Conservation (phyloP, 371 early-diverging fungal species). For the Rhizopus arrhizus region DNA sequence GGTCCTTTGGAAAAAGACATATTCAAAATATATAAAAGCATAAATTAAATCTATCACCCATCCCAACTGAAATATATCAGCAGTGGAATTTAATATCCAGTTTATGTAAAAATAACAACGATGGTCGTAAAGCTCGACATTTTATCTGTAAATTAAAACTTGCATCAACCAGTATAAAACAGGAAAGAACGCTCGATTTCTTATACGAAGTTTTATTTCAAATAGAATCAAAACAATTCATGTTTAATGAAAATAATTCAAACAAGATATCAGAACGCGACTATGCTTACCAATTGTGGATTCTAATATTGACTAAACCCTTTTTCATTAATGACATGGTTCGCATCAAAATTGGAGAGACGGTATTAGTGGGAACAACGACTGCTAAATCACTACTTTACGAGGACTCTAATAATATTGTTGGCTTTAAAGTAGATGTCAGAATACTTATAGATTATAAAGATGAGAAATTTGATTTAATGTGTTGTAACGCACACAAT, state of each 20-base stretch:
- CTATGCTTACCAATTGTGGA: slow-evolving; percentile 9
- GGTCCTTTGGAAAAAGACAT: not conserved
- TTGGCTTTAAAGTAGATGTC: slow-evolving; percentile 12
- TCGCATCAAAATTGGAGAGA: slow-evolving; percentile 11
- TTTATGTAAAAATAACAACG: slow-evolving; percentile 2
- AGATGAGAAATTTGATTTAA: slow-evolving; percentile 10
- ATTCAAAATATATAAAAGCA: slow-evolving; percentile 4
- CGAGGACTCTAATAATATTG: slow-evolving; percentile 2
- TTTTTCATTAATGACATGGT: slow-evolving; percentile 7
- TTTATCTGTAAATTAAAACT: slow-evolving; percentile 1
- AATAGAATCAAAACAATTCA: slow-evolving; percentile 6
- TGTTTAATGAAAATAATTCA: slow-evolving; percentile 8
- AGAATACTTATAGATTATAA: slow-evolving; percentile 8
- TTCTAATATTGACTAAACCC: slow-evolving; percentile 8
- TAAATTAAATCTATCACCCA: not conserved
- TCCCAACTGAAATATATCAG: slow-evolving; percentile 2
- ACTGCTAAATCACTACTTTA: not conserved
- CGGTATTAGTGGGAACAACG: slow-evolving; percentile 9
- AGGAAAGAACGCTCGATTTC: slow-evolving; percentile 1
- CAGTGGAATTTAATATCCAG: slow-evolving; percentile 3
- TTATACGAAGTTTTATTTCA: slow-evolving; percentile 3
- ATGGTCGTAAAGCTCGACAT: not conserved
- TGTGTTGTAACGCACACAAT: too few species aligned
- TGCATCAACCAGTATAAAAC: slow-evolving; percentile 2
- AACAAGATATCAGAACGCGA: slow-evolving; percentile 9